A percentile compares a stretch with the other conserved stretches of the same genome.
Evolutionary conservation across 306 rosid genomes (phyloP).

Genomic region (Psophocarpus tetragonolobus): DNA sequence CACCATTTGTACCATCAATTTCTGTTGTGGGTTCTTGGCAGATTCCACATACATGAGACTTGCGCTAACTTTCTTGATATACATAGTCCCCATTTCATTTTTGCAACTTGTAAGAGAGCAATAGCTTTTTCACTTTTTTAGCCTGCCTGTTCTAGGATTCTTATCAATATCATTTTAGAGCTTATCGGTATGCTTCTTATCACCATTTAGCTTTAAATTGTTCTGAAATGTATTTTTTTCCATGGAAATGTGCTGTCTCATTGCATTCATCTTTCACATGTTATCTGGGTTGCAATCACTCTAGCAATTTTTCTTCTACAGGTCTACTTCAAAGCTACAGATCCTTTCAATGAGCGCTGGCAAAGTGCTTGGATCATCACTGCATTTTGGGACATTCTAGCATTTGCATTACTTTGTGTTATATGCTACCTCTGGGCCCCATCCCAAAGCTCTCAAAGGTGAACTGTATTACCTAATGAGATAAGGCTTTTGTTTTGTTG

Average conservation of each 20-base stretch:
- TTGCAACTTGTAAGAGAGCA: neutral
- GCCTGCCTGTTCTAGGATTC: neutral
- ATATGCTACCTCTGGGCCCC: slow-evolving; percentile 98
- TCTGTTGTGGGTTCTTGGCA: no score
- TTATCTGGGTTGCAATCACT: slow-evolving; percentile 15
- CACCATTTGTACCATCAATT: no score
- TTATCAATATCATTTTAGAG: neutral
- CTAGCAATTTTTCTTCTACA: slow-evolving; percentile 34
- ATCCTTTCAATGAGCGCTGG: slow-evolving; percentile 97
- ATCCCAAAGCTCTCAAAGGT: slow-evolving; percentile 98
- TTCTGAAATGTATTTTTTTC: slow-evolving; percentile 4
- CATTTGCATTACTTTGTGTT: slow-evolving; percentile 79
- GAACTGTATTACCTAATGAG: slow-evolving; percentile 1
- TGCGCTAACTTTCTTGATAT: neutral
- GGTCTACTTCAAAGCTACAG: slow-evolving; percentile 97
- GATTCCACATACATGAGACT: neutral
- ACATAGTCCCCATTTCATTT: neutral
- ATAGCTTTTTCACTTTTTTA: neutral
- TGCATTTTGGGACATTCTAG: slow-evolving; percentile 93
- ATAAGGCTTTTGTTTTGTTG: neutral
- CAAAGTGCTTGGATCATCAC: slow-evolving; percentile 97
- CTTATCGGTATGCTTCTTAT: neutral
- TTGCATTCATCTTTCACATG: neutral
- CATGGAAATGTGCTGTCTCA: slow-evolving; percentile 4
- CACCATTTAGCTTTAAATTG: slow-evolving; percentile 7